Base-by-base conservation (phyloP, 176 grass and related monocot genomes). In the Elymus sibiricus region DNA sequence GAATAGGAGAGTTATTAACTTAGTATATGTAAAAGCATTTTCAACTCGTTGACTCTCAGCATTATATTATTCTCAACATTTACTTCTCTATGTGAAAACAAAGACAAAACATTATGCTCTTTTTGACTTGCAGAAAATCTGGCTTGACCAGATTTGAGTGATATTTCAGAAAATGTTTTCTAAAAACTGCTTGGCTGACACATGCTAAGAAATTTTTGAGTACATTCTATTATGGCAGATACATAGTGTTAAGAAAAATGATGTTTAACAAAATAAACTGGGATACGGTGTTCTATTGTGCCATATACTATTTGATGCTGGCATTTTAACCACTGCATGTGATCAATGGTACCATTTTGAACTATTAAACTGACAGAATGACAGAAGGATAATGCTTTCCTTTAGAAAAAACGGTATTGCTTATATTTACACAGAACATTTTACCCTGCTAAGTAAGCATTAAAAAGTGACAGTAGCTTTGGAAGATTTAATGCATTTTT, bases 221-320 rank as follows among this genome's bases (percentile, higher is more conserved):
- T 74, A 29, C 28, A 15, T 46, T 7, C 3, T 58, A 58, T 58
- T 58, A 58, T 58, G 55, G 7, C 19, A 58, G 19, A 58, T 58
- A 58, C 49, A 51, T 51, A 9, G 21, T 58, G 21, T 22, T 58
- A 53, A 1, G 22, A 26, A 59, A 62, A 62, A 62, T 12, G 10
- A 9, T 3, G 22, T 61, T 61, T 56, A 56, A 56, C 7, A 56
- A 21, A 55, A 77, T 67, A 85, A 84, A 32, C 14, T 38, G 10
- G 70, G 21, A n/a, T 21, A 85, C 22, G 31, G 19, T 85, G 44
- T 85, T 85, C 64, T 68, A 11, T 68, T 49, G 49, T 78, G 61
- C 6, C 73, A 77, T 3, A 59, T 44, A 75, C 9, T 22, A 10
- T 32, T 64, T 40, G 44, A 35, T 29, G 59, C 3, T 68, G 28